Evolutionary conservation across 306 rosid genomes (phyloP).

Genomic region (Trifolium fragiferum): DNA sequence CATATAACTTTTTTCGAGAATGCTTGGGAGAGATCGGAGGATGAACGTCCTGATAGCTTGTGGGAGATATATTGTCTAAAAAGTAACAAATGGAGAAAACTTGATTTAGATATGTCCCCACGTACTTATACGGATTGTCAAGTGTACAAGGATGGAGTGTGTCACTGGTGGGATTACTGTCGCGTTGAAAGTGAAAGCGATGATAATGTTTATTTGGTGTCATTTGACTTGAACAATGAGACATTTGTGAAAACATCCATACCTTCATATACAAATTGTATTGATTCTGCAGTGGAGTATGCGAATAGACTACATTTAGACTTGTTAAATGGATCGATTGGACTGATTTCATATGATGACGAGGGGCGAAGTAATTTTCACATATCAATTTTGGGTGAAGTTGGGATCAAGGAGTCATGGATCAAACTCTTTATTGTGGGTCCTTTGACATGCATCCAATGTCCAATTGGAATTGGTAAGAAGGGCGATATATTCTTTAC

Average conservation of each 20-base stretch:
- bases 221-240: neutral
- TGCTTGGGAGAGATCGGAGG: neutral
- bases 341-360: neutral
- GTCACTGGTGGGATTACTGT: constrained; percentile 1
- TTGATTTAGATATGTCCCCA: neutral
- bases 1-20: neutral
- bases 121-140: rapidly evolving
- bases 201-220: neutral
- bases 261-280: neutral
- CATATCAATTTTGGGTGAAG: neutral
- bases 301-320: neutral
- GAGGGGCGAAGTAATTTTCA: neutral
- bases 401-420: too few relatives aligned
- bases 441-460: too few relatives aligned
- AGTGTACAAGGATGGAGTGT: neutral
- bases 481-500: too few relatives aligned
- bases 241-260: neutral
- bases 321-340: neutral
- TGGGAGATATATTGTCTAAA: neutral
- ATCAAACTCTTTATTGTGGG: too few relatives aligned
- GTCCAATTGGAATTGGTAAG: too few relatives aligned
- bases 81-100: neutral
- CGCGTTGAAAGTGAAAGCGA: too few relatives aligned
- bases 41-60: neutral
- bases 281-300: neutral